Conservation (phyloP, 495 filamentous ascomycete genomes). For the Penicillium samsonianum region DNA sequence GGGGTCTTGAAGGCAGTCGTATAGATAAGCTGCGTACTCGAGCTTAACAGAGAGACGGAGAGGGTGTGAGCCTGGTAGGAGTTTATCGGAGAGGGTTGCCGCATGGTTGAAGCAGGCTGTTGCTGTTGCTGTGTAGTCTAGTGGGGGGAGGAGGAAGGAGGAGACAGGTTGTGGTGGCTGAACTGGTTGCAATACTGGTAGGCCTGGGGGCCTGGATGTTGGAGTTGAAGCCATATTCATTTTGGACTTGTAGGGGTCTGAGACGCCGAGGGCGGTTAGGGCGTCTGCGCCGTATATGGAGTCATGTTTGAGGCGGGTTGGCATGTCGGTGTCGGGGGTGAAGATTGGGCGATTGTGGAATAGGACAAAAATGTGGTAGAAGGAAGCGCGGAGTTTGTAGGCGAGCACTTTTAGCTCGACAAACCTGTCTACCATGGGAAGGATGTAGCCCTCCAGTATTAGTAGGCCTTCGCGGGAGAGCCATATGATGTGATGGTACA, state of each 20-base stretch:
- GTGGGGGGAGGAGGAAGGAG: constrained; percentile 72
- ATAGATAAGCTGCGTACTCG: constrained; percentile 92
- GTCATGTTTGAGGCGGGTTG: constrained; percentile 28
- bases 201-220: constrained; percentile 38
- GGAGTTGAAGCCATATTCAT: not conserved
- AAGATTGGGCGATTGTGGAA: constrained; percentile 80
- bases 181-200: constrained; percentile 32
- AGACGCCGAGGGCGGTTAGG: constrained; percentile 11
- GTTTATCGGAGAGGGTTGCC: constrained; percentile 65
- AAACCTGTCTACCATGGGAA: constrained; percentile 72
- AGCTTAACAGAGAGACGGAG: constrained; percentile 88
- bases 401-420: constrained; percentile 82
- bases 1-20: constrained; percentile 86
- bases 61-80: constrained; percentile 85
- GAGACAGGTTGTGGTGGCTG: constrained; percentile 52
- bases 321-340: constrained; percentile 43
- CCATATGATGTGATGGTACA: constrained; percentile 93
- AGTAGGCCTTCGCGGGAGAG: constrained; percentile 87
- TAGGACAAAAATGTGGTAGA: constrained; percentile 95
- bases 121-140: constrained; percentile 82
- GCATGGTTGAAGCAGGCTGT: constrained; percentile 80
- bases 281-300: constrained; percentile 33
- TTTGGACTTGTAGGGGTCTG: constrained; percentile 3
- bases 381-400: constrained; percentile 88
- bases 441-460: constrained; percentile 81